Evolutionary conservation across 345 rosid genomes (phyloP).

Genomic region (Cardiospermum halicacabum): DNA sequence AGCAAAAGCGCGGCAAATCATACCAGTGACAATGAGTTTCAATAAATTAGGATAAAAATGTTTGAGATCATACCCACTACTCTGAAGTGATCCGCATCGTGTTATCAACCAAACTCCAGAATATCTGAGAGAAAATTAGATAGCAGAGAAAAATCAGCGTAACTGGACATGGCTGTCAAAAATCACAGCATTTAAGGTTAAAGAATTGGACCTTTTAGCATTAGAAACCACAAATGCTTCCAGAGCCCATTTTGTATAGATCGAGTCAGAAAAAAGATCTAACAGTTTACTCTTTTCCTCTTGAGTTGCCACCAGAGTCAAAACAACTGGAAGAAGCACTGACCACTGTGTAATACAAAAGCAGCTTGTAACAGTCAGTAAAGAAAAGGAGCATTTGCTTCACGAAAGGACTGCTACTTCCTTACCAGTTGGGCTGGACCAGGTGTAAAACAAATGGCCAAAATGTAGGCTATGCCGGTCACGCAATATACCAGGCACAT

Average conservation of each 20-base stretch:
- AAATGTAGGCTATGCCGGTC: slow-evolving; percentile 78
- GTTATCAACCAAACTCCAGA: slow-evolving; percentile 97
- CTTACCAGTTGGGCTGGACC: slow-evolving; percentile 98
- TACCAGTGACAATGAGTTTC: slow-evolving; percentile 53
- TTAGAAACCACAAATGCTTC: slow-evolving; percentile 94
- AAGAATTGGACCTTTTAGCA: slow-evolving; percentile 67
- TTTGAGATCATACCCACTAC: slow-evolving; percentile 59
- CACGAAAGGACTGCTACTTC: neutral
- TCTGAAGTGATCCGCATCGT: slow-evolving; percentile 73
- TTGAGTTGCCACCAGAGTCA: slow-evolving; percentile 80
- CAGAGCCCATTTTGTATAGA: slow-evolving; percentile 91
- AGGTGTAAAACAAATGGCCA: slow-evolving; percentile 75
- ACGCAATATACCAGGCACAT: slow-evolving; percentile 89
- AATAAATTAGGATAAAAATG: slow-evolving; percentile 56
- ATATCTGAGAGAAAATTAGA: slow-evolving; percentile 41
- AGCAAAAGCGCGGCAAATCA: slow-evolving; percentile 51
- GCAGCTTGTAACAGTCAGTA: neutral
- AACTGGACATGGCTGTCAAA: neutral
- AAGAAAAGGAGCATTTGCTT: too few species aligned
- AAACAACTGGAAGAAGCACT: slow-evolving; percentile 92
- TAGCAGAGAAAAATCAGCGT: neutral
- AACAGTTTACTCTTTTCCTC: slow-evolving; percentile 29
- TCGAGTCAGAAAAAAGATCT: slow-evolving; percentile 36
- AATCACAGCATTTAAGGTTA: neutral
- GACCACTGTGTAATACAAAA: slow-evolving; percentile 66